Percentiles rank a stretch among this genome's conserved stretches.
These are phyloP conservation scores for Verticillium dahliae DNA, from an alignment of 2,329 filamentous ascomycete genomes.

Conservation along the genomic window DNA sequence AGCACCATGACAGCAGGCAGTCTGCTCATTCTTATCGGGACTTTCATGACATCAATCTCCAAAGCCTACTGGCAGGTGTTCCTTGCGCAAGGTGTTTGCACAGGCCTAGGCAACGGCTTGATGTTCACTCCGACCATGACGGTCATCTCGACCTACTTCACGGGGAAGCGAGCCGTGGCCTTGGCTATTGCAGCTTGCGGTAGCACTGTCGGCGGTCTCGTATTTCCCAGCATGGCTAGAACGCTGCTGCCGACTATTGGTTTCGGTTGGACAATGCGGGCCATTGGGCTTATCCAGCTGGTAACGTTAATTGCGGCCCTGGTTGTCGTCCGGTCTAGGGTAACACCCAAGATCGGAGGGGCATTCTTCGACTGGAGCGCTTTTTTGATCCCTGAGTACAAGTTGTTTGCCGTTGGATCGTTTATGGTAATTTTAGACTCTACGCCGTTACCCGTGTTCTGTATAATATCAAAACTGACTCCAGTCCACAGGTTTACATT, in stretches of 20 bases:
- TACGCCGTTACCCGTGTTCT: slow-evolving; percentile 26
- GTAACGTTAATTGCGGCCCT: slow-evolving; percentile 7
- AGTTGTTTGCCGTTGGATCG: slow-evolving; percentile 6
- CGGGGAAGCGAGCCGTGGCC: slow-evolving; percentile 20
- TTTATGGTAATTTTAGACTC: slow-evolving; percentile 20
- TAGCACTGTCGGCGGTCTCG: slow-evolving; percentile 32
- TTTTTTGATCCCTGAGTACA: background rate
- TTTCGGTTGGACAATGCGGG: slow-evolving; percentile 45
- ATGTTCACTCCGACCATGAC: slow-evolving; percentile 27
- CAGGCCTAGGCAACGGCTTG: slow-evolving; percentile 29
- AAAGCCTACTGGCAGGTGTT: slow-evolving; percentile 35
- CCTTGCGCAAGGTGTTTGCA: slow-evolving; percentile 30
- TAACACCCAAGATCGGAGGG: background rate
- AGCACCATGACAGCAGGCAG: slow-evolving; percentile 26
- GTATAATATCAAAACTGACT: background rate
- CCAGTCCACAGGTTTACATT: slow-evolving; percentile 12
- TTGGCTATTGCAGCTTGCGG: slow-evolving; percentile 25
- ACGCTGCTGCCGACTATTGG: slow-evolving; percentile 41
- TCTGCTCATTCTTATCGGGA: slow-evolving; percentile 28
- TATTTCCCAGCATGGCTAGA: slow-evolving; percentile 28
- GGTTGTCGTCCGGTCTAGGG: background rate
- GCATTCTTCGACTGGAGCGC: background rate
- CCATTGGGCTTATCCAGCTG: slow-evolving; percentile 37
- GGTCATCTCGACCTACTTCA: slow-evolving; percentile 34
- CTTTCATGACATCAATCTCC: slow-evolving; percentile 39